Conservation (phyloP, 345 rosid genomes). For the Brassica juncea region DNA sequence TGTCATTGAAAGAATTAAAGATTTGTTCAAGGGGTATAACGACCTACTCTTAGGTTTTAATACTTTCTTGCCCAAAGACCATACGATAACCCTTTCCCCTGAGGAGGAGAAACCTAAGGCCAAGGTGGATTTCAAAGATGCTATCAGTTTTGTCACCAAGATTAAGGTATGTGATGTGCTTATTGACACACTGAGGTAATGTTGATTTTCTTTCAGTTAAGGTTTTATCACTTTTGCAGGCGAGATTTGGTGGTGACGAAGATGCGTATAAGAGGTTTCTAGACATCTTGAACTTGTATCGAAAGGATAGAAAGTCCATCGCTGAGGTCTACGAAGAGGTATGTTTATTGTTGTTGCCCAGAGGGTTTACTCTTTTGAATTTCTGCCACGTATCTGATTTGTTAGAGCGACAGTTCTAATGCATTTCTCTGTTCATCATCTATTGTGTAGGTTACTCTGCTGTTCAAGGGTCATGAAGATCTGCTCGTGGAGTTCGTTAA, state of each 20-base stretch:
- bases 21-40: constrained; percentile 79
- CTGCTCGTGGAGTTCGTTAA: constrained; percentile 77
- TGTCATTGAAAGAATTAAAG: constrained; percentile 83
- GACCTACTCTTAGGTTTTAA: constrained; percentile 90
- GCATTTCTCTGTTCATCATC: constrained; percentile 15
- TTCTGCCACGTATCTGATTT: constrained; percentile 14
- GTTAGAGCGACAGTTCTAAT: neutral
- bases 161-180: constrained; percentile 52
- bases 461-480: constrained; percentile 80
- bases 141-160: constrained; percentile 88
- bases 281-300: constrained; percentile 85
- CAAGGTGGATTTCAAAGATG: constrained; percentile 79
- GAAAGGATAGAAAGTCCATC: constrained; percentile 83
- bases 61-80: constrained; percentile 90
- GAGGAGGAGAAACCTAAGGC: constrained; percentile 70
- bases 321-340: constrained; percentile 87
- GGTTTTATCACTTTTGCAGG: constrained; percentile 51
- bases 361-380: constrained; percentile 10
- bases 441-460: constrained; percentile 66
- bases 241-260: constrained; percentile 83
- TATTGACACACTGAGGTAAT: neutral
- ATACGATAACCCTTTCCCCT: constrained; percentile 67
- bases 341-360: constrained; percentile 23
- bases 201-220: constrained; percentile 4
- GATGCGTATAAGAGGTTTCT: constrained; percentile 84